A percentile compares a stretch with the other conserved stretches of the same genome.
phyloP scores from a whole-genome alignment of 2,329 filamentous ascomycete species.

The Ampelomyces quisqualis region DNA sequence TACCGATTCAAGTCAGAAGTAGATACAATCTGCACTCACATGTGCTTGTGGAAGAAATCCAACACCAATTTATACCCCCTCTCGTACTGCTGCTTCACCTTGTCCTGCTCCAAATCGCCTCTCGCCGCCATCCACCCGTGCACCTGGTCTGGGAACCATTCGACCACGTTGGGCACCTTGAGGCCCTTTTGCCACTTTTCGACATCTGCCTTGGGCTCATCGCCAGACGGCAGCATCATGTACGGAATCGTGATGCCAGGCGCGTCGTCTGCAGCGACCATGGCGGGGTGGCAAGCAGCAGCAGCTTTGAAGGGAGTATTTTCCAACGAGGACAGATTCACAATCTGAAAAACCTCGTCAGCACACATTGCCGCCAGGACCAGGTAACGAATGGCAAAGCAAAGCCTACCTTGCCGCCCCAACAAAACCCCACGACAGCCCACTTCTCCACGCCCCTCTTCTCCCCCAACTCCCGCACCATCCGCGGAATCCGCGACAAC shows the following conservation, averaged over 20 bases:
- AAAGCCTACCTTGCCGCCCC: constrained; percentile 53
- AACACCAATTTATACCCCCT: constrained; percentile 52
- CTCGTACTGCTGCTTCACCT: constrained; percentile 54
- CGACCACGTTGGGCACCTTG: constrained; percentile 50
- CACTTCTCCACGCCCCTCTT: constrained; percentile 55
- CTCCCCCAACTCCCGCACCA: constrained; percentile 56
- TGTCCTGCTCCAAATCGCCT: constrained; percentile 49
- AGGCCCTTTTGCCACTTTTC: constrained; percentile 52
- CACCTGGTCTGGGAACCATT: constrained; percentile 53
- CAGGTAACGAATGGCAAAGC: too few relatives aligned
- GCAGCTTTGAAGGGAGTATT: constrained; percentile 59
- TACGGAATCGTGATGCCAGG: constrained; percentile 58
- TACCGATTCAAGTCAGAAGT: too few relatives aligned
- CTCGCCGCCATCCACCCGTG: constrained; percentile 51
- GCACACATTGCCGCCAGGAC: background rate
- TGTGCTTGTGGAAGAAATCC: constrained; percentile 55
- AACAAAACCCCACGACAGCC: constrained; percentile 64
- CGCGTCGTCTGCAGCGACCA: constrained; percentile 61
- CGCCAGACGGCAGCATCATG: constrained; percentile 58
- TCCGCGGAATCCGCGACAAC: constrained; percentile 56
- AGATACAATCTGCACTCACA: too few relatives aligned
- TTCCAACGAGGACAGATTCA: constrained; percentile 54
- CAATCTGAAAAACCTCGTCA: constrained; percentile 51
- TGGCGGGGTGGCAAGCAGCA: constrained; percentile 59
- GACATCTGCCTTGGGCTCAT: constrained; percentile 56